Evolutionary conservation across 805 yeast genomes (phyloP).

Genomic region (Priceomyces medius): DNA sequence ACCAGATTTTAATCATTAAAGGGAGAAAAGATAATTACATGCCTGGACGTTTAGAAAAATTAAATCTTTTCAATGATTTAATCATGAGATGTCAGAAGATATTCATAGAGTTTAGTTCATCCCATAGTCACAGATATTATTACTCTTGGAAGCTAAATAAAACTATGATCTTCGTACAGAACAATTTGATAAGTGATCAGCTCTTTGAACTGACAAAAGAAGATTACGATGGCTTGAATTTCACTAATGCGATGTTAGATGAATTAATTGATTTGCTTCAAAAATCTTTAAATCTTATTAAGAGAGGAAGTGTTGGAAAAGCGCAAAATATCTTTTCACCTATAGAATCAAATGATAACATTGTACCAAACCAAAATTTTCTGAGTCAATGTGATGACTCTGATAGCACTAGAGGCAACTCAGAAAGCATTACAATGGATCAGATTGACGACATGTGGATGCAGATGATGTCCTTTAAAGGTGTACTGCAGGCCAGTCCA

Average conservation of each 20-base stretch:
- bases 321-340: neutral
- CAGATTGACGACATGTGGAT: constrained; percentile 5
- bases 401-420: neutral
- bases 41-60: constrained; percentile 5
- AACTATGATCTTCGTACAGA: constrained; percentile 8
- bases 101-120: constrained; percentile 8
- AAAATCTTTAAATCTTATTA: constrained; percentile 9
- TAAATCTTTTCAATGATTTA: constrained; percentile 9
- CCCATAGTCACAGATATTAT: constrained; percentile 25
- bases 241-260: constrained; percentile 18
- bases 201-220: constrained; percentile 7
- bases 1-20: constrained; percentile 1
- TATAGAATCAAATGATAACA: neutral
- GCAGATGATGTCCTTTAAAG: constrained; percentile 3
- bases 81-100: constrained; percentile 11
- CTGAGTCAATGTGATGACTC: neutral
- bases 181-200: constrained; percentile 6
- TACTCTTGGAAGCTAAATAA: constrained; percentile 29
- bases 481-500: neutral
- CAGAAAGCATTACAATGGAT: neutral
- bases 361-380: neutral
- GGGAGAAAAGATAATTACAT: constrained; percentile 4
- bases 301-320: neutral
- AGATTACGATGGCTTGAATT: constrained; percentile 7
- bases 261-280: constrained; percentile 23